Conservation (phyloP, 176 grass and related monocot species). For the Carex parvula region DNA sequence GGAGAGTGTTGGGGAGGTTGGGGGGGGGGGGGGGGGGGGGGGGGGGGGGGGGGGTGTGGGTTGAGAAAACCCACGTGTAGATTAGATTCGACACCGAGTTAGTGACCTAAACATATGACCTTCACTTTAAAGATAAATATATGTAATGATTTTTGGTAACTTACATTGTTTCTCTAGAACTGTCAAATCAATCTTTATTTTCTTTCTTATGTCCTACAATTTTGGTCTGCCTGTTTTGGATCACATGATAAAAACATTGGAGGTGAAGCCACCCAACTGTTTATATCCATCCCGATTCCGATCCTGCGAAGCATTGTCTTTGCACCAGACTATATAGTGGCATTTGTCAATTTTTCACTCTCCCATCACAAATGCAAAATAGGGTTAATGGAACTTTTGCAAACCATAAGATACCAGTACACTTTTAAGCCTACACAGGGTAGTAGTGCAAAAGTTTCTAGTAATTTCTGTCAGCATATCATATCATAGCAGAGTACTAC, state of each 20-base stretch:
- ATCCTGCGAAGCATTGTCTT: too few species aligned
- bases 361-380: not conserved
- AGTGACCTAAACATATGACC: not conserved
- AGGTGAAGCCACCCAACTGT: too few species aligned
- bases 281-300: too few species aligned
- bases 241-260: not conserved
- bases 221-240: not conserved
- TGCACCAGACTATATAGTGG: too few species aligned
- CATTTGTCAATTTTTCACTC: not conserved
- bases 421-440: not conserved
- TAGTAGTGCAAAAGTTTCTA: not conserved
- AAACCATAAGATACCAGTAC: not conserved
- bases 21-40: not conserved
- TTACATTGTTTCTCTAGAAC: conserved; percentile 5
- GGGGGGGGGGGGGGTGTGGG: too few species aligned
- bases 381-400: not conserved
- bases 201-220: not conserved
- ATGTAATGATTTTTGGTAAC: not conserved
- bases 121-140: not conserved
- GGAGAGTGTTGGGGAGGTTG: not conserved
- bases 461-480: not conserved
- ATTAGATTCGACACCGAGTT: not conserved
- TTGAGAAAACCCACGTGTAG: not conserved
- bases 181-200: not conserved
- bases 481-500: not conserved